Conservation (phyloP, 495 filamentous ascomycete genomes). For the Penicillium daleae region DNA sequence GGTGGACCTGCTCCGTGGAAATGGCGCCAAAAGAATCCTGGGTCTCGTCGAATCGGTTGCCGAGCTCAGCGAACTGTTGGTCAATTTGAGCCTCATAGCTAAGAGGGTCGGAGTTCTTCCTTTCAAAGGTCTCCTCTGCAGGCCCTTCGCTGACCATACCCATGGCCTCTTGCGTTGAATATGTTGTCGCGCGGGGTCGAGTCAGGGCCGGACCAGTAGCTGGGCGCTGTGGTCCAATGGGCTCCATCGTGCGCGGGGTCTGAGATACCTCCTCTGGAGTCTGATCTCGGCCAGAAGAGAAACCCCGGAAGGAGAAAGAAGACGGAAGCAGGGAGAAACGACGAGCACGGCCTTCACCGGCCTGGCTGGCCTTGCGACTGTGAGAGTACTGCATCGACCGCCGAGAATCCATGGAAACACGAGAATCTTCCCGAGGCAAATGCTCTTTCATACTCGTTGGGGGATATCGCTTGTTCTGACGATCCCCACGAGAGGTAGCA, state of each 20-base stretch:
- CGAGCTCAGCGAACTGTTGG: constrained; percentile 49
- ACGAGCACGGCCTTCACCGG: constrained; percentile 75
- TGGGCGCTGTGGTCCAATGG: constrained; percentile 37
- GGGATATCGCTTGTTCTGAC: constrained; percentile 61
- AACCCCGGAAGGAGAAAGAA: constrained; percentile 67
- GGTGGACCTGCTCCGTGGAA: constrained; percentile 42
- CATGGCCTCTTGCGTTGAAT: constrained; percentile 43
- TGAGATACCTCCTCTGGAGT: constrained; percentile 45
- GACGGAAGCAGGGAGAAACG: constrained; percentile 78
- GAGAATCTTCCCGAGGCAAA: constrained; percentile 57
- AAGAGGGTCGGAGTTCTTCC: constrained; percentile 33
- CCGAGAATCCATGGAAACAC: constrained; percentile 79
- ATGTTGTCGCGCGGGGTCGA: constrained; percentile 42
- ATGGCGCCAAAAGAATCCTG: constrained; percentile 35
- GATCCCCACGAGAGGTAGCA: constrained; percentile 33
- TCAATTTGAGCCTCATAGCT: constrained; percentile 52
- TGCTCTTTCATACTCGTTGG: constrained; percentile 78
- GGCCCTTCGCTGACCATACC: constrained; percentile 37
- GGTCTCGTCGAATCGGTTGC: constrained; percentile 38
- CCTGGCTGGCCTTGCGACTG: constrained; percentile 80
- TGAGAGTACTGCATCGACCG: constrained; percentile 77
- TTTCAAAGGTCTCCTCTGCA: constrained; percentile 31
- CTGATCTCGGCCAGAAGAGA: constrained; percentile 49
- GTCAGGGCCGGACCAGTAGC: constrained; percentile 34
- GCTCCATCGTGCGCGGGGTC: constrained; percentile 30